Base-by-base conservation (phyloP, 768 basidiomycete genomes). In the Hypholoma sublateritium region DNA sequence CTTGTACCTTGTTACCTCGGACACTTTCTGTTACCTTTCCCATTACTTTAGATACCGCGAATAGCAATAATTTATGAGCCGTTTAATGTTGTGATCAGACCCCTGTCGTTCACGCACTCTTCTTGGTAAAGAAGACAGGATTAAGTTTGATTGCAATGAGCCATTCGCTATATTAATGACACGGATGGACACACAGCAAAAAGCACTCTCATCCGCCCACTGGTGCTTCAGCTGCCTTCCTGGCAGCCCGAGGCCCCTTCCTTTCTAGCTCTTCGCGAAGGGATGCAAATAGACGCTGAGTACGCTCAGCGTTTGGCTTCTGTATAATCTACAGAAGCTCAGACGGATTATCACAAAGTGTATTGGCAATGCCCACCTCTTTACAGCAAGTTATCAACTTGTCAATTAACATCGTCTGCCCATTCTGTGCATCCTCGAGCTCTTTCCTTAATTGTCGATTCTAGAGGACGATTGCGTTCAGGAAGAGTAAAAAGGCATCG, bases 311-410 rank as follows among this genome's bases (percentile, higher is more conserved):
- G 62, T 89, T 90, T 25, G 91, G 90, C 88, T 93, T 74, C 70
- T 73, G 72, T 62, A 71, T 68, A 56, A 72, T 70, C 69, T 74
- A 59, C 6, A 37, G 25, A 14, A 32, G 37, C 12, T 21, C 14
- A 35, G 21, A 17, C 8, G 21, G 22, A 28, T 25, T 17, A 39
- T 14, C 50, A 52, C 24, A 56, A 43, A 17, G 19, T 21, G 14
- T n/a, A n/a, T 32, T 42, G 41, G 21, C 53, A 28, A 58, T 37
- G 47, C 87, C 69, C 64, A 91, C 91, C 84, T 93, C 91, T 78
- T 91, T 90, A 77, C 90, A 93, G 65, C 90, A 93, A 21, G 86
- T 79, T 62, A 92, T 86, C 50, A 93, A 77, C 64, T 91, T 91
- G 73, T 93, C 91, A 58, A 93, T 87, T 57, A 93, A 79, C 74